Percentiles rank a stretch among this genome's conserved stretches.
These are phyloP conservation scores for Escovopsis weberi DNA, from an alignment of 2,329 filamentous ascomycete genomes.

Conservation along the genomic window DNA sequence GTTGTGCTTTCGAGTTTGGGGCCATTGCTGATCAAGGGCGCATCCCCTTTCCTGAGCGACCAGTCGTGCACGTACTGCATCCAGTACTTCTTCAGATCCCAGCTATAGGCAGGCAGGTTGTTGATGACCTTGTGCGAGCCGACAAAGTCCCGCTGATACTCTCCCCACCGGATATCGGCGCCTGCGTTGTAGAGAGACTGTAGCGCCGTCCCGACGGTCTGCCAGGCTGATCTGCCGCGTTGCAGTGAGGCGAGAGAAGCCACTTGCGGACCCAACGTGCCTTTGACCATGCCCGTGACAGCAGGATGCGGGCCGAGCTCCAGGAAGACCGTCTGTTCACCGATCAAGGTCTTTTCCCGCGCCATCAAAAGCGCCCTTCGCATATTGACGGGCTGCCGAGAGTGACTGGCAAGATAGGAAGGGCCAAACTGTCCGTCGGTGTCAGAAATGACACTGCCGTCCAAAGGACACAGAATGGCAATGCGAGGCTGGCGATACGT, in stretches of 20 bases:
- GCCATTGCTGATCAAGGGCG: constrained; percentile 30
- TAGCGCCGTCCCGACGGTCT: background rate
- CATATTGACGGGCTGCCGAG: background rate
- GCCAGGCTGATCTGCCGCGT: background rate
- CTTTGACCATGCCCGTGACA: background rate
- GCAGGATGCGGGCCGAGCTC: background rate
- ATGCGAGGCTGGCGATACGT: constrained; percentile 26
- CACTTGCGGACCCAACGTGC: constrained; percentile 25
- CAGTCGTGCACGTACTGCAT: constrained; percentile 52
- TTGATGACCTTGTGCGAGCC: constrained; percentile 27
- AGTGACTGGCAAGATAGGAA: background rate
- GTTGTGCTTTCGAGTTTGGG: constrained; percentile 35
- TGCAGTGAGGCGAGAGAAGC: background rate
- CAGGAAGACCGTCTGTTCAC: background rate
- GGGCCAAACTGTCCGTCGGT: constrained; percentile 3
- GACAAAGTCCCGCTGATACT: constrained; percentile 41
- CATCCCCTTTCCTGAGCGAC: constrained; percentile 43
- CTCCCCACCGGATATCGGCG: constrained; percentile 52
- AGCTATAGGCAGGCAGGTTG: constrained; percentile 51
- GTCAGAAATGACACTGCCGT: constrained; percentile 32
- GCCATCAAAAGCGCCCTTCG: background rate
- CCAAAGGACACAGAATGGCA: constrained; percentile 54
- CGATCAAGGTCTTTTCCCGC: background rate
- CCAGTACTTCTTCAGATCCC: constrained; percentile 61
- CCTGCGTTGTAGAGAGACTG: constrained; percentile 27